phyloP scores from a whole-genome alignment of 148 eudicot genomes.

The Silene latifolia region DNA sequence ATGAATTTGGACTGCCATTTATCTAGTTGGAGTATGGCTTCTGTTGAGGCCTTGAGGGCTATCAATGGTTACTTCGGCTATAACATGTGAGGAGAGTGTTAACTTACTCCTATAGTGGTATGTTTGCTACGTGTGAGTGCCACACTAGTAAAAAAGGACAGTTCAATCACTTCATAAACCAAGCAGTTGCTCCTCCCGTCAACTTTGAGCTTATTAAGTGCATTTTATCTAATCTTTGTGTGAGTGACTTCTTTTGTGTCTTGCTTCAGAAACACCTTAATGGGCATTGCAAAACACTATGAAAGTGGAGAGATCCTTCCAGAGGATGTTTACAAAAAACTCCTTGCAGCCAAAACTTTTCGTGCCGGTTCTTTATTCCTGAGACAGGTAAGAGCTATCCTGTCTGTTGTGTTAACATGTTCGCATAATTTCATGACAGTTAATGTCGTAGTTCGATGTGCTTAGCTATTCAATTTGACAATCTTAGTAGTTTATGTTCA shows the following conservation, averaged over 20 bases:
- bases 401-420: background rate
- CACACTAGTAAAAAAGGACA: background rate
- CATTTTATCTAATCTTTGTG: background rate
- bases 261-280: conserved; percentile 76
- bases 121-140: background rate
- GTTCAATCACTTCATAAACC: background rate
- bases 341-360: conserved; percentile 86
- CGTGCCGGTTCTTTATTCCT: conserved; percentile 85
- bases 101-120: background rate
- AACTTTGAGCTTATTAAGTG: background rate
- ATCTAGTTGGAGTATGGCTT: too few relatives aligned
- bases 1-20: too few relatives aligned
- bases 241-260: conserved; percentile 7
- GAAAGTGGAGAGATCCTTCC: conserved; percentile 90
- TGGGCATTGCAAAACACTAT: conserved; percentile 93
- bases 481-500: background rate
- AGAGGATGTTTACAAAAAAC: conserved; percentile 79
- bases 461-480: background rate
- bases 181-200: background rate
- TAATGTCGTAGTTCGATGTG: background rate
- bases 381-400: conserved; percentile 56
- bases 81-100: too few relatives aligned
- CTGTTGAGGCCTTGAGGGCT: too few relatives aligned
- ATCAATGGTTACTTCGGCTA: too few relatives aligned
- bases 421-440: background rate